These are phyloP conservation scores for Alternaria gansuensis DNA, from an alignment of 2,329 filamentous ascomycete species.

Conservation along the genomic window DNA sequence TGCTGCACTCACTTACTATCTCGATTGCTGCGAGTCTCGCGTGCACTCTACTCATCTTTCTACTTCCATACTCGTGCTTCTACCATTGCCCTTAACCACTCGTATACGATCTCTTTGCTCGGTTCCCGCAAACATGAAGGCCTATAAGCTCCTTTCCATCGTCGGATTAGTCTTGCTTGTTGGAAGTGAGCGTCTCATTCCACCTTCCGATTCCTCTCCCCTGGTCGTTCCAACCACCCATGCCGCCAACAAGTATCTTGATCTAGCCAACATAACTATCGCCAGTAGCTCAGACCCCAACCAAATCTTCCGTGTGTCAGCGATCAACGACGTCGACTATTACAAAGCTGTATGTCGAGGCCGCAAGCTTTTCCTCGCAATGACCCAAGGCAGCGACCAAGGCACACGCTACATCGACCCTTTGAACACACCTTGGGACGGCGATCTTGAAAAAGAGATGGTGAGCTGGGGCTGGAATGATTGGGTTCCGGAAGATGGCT, in stretches of 20 bases:
- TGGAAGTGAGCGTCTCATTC: background rate
- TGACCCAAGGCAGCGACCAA: slow-evolving; percentile 1
- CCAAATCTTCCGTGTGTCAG: background rate
- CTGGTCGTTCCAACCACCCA: background rate
- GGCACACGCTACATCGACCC: slow-evolving; percentile 2
- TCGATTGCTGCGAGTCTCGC: background rate
- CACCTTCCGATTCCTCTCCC: background rate
- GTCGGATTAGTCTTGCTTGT: background rate
- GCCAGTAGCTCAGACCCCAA: background rate
- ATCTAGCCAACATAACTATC: background rate
- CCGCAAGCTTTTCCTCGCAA: slow-evolving; percentile 3
- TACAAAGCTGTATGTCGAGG: background rate
- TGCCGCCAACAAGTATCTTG: background rate
- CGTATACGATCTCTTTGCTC: background rate
- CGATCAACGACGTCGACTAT: background rate
- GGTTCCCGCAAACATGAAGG: background rate
- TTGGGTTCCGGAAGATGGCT: background rate
- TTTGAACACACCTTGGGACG: background rate
- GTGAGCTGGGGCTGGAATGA: background rate
- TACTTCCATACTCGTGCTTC: background rate
- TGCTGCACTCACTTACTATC: too few relatives aligned
- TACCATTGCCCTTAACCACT: background rate
- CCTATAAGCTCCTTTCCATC: background rate
- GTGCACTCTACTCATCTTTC: background rate
- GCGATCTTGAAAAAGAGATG: background rate